Evolutionary conservation across 208 protist species (phyloP), one percentile per base, ranked within the genome.

Genomic region (Wallacemonas sp.): DNA sequence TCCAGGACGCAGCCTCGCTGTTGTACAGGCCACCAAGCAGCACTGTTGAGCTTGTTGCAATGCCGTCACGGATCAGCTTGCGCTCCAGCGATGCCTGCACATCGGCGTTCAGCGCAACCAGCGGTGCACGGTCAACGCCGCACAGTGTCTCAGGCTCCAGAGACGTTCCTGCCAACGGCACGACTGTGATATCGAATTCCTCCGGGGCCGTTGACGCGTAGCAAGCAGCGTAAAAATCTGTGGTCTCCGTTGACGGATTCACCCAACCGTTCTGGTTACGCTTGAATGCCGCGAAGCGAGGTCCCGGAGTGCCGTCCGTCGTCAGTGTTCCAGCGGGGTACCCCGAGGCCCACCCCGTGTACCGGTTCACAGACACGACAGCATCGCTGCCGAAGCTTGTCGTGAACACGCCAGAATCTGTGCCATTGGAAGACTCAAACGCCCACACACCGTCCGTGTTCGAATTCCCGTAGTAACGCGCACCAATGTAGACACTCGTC

Each of bases 1-100:
- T 27, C 50, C 50, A 57, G 15, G 50, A 4, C 33, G 29, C 9
- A 9, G 24, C 38, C 12, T 19, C 30, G 13, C 12, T 4, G 50
- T 57, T 37, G 50, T 41, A 57, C 13, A 57, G 30, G 19, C 50
- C 50, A 39, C 50, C 50, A 39, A 57, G 50, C 13, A 57, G 50
- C 50, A 57, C 50, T 3, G 36, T 39, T 8, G 50, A 5, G 50
- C 32, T 39, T 24, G 29, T 39, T 13, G 50, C 0, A 37, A 39
- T 37, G 13, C 29, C 50, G 24, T 57, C 50, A n/a, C 9, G 50
- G 19, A 57, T 57, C 1, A 57, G 50, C 50, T 57, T 34, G 5
- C 30, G 6, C 50, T 57, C 50, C 30, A 57, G 50, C 2, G 50
- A 26, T 8, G 50, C 50, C 50, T 57, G 50, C 29, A 1, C 50